Conservation (phyloP, 495 filamentous ascomycete species). For the Xeromyces bisporus region DNA sequence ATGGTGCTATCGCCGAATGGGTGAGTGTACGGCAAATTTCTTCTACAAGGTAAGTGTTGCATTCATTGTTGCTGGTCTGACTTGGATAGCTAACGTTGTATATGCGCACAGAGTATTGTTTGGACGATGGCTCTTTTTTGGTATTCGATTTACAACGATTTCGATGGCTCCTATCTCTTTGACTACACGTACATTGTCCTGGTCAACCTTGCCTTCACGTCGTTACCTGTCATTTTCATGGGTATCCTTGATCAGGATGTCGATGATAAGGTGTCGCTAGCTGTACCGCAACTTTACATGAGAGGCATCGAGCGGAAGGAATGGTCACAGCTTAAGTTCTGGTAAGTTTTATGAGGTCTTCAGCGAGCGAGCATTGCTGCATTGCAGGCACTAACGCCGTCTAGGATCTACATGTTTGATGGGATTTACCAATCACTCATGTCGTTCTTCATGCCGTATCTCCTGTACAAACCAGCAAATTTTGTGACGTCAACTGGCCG, state of each 20-base stretch:
- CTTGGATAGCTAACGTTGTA: neutral
- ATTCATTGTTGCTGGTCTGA: too few relatives aligned
- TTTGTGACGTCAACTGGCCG: constrained; percentile 53
- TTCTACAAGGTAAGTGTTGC: constrained; percentile 91
- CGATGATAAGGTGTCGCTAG: constrained; percentile 78
- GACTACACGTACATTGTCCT: constrained; percentile 95
- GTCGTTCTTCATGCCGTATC: constrained; percentile 80
- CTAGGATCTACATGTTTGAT: constrained; percentile 86
- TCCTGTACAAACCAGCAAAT: constrained; percentile 50
- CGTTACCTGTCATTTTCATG: constrained; percentile 87
- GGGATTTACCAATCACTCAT: constrained; percentile 89
- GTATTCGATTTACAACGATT: constrained; percentile 92
- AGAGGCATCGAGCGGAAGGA: constrained; percentile 92
- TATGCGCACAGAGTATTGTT: constrained; percentile 61
- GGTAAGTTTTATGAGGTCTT: constrained; percentile 57
- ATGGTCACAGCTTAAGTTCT: constrained; percentile 95
- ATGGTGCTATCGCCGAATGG: constrained; percentile 88
- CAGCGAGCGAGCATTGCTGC: too few relatives aligned
- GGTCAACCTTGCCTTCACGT: constrained; percentile 95
- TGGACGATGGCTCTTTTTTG: constrained; percentile 97
- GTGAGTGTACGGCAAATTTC: constrained; percentile 93
- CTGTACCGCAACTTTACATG: constrained; percentile 88
- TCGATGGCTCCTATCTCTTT: constrained; percentile 89
- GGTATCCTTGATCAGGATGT: constrained; percentile 97
- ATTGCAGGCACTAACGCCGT: constrained; percentile 9